phyloP scores from a whole-genome alignment of 108 stramenopile species.

The Pseudonitzschia pungens region DNA sequence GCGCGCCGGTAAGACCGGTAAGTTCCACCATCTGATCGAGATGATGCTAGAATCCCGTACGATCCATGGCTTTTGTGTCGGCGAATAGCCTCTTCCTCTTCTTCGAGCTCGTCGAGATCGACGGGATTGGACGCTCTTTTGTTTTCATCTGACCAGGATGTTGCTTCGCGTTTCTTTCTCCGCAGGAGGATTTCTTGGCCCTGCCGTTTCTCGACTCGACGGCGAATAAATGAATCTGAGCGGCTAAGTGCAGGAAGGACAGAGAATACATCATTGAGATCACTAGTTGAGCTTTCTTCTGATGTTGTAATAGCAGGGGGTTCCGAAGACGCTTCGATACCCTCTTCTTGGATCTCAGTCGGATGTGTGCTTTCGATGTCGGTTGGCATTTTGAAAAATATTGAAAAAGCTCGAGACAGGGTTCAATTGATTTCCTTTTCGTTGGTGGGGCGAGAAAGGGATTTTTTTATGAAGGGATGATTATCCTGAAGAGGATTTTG shows the following conservation, averaged over 20 bases:
- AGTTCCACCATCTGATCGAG: not conserved
- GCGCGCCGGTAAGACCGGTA: slow-evolving; percentile 26
- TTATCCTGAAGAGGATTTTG: too few relatives aligned
- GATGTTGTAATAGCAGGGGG: not conserved
- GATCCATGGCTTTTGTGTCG: slow-evolving; percentile 9
- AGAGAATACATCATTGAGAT: not conserved
- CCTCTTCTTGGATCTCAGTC: slow-evolving; percentile 5
- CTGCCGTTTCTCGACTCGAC: not conserved
- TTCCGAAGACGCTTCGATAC: not conserved
- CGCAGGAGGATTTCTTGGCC: not conserved
- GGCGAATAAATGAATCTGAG: slow-evolving; percentile 8
- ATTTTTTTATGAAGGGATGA: too few relatives aligned
- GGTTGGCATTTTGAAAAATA: not conserved
- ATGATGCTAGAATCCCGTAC: not conserved
- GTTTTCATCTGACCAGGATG: not conserved
- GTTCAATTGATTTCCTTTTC: too few relatives aligned
- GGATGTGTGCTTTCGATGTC: not conserved
- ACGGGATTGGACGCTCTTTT: not conserved
- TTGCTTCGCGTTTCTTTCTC: not conserved
- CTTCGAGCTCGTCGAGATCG: not conserved
- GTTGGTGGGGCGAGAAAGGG: too few relatives aligned
- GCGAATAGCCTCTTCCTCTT: slow-evolving; percentile 11
- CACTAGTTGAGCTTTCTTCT: not conserved
- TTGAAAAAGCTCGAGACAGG: too few relatives aligned
- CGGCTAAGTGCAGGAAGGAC: slow-evolving; percentile 2